Evolutionary conservation across 768 basidiomycete genomes (phyloP), one percentile per base, ranked within the genome.

Genomic region (Tulasnella sp.): DNA sequence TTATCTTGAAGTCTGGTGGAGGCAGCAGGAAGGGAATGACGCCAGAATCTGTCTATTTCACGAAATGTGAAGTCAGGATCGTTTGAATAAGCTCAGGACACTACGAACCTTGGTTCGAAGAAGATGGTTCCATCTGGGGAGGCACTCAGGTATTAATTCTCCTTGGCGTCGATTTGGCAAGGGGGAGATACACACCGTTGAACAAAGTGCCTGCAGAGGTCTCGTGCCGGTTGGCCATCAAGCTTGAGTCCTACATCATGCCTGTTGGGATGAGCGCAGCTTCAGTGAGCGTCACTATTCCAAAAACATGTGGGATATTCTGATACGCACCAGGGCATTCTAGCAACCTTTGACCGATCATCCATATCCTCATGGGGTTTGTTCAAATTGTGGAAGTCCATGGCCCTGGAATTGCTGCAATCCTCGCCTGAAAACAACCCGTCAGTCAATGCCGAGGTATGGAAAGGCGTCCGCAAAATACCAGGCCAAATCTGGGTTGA

Each of bases 231-330:
- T 81, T 97, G 96, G 3, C 97, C 97, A 36, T 98, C 92, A 54
- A 99, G 90, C 82, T 99, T 97, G 86, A 98, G 86, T 0, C 90
- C 94, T 49, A 99, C 94, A 82, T 99, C 97, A 82, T 99, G 97
- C 96, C 96, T 96, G 75, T 79, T 9, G 67, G 39, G 73, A 42
- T 77, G 68, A 40, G 69, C 67, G 31, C 31, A 74, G 22, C 11
- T 37, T 29, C 37, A 15, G 38, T 45, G 68, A 31, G 8, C 2
- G 25, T 31, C 42, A n/a, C 9, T 1, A 76, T 74, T n/a, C 64
- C 11, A 6, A 17, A 14, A 15, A n/a, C 1, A 39, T 12, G 1
- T 15, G 14, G n/a, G 12, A 22, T 31, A 7, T 64, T 25, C 31
- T 14, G 22, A 29, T 25, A 81, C 89, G 77, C 80, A 96, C 96